These are phyloP conservation scores for Ambrosiella cleistominuta DNA, from an alignment of 2,329 filamentous ascomycete species.

Conservation along the genomic window DNA sequence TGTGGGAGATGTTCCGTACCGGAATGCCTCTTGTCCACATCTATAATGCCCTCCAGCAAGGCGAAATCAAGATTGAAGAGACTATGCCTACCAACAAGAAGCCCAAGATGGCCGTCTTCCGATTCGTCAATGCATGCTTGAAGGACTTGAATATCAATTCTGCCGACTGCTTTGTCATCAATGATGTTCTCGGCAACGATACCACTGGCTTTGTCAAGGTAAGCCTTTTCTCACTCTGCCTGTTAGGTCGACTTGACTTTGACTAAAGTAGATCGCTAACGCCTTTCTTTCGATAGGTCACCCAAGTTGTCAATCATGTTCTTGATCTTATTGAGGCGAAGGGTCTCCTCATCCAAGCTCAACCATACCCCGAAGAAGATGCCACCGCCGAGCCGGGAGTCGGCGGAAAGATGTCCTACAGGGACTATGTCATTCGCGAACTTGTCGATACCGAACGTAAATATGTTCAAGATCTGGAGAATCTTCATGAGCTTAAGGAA, in stretches of 20 bases:
- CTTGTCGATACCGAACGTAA: conserved; percentile 90
- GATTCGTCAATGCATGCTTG: conserved; percentile 80
- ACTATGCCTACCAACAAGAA: conserved; percentile 50
- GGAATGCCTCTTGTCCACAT: conserved; percentile 74
- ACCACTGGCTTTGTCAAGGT: conserved; percentile 96
- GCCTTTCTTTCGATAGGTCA: conserved; percentile 34
- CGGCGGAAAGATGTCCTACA: conserved; percentile 51
- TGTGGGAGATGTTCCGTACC: conserved; percentile 74
- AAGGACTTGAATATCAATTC: conserved; percentile 63
- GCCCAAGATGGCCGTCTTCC: conserved; percentile 76
- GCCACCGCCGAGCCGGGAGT: conserved; percentile 25
- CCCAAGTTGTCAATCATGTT: conserved; percentile 79
- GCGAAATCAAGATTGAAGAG: conserved; percentile 50
- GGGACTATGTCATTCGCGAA: conserved; percentile 82
- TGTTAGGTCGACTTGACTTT: neutral
- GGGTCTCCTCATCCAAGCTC: conserved; percentile 49
- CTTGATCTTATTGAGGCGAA: conserved; percentile 69
- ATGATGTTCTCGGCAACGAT: conserved; percentile 80
- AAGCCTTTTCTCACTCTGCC: conserved; percentile 15
- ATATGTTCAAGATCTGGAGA: conserved; percentile 93
- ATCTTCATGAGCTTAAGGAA: conserved; percentile 82
- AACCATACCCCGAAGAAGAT: conserved; percentile 39
- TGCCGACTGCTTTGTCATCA: conserved; percentile 78
- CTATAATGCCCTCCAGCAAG: conserved; percentile 69
- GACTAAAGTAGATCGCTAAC: conserved; percentile 6